Evolutionary conservation across 2,329 filamentous ascomycete genomes (phyloP).

Genomic region (Fusarium austroafricanum): DNA sequence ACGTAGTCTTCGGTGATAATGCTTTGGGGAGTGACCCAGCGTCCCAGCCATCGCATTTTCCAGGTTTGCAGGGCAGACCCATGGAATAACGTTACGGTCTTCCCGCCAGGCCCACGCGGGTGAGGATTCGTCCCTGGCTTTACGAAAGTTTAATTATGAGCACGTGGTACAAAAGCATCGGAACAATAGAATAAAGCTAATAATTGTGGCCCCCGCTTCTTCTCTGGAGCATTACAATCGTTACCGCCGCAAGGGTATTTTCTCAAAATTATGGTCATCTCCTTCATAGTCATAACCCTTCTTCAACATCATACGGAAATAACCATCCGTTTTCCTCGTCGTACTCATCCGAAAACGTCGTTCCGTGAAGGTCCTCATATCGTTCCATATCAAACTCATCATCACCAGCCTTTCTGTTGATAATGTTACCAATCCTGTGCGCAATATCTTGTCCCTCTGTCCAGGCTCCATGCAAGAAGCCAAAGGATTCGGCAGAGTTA

Average conservation of each 20-base stretch:
- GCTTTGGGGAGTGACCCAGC: no score
- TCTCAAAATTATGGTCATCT: neutral
- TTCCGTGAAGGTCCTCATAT: slow-evolving; percentile 29
- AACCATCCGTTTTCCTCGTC: slow-evolving; percentile 35
- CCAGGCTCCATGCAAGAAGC: slow-evolving; percentile 73
- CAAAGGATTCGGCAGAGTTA: slow-evolving; percentile 71
- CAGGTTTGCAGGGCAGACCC: neutral
- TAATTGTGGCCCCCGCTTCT: neutral
- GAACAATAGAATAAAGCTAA: neutral
- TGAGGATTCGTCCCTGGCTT: neutral
- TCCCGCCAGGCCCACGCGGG: no score
- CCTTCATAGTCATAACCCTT: neutral
- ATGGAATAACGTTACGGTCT: no score
- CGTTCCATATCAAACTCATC: slow-evolving; percentile 25
- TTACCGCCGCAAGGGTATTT: neutral
- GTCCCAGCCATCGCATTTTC: neutral
- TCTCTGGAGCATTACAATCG: neutral
- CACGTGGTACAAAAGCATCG: neutral
- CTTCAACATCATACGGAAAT: slow-evolving; percentile 4
- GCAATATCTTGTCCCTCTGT: slow-evolving; percentile 66
- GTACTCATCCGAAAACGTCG: slow-evolving; percentile 31
- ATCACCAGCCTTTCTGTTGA: slow-evolving; percentile 20
- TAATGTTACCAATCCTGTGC: slow-evolving; percentile 52
- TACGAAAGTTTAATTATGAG: neutral
- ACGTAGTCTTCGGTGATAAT: neutral